Evolutionary conservation across 768 basidiomycete species (phyloP), one percentile per base, ranked within the genome.

Genomic region (Gloeostereum incarnatum): DNA sequence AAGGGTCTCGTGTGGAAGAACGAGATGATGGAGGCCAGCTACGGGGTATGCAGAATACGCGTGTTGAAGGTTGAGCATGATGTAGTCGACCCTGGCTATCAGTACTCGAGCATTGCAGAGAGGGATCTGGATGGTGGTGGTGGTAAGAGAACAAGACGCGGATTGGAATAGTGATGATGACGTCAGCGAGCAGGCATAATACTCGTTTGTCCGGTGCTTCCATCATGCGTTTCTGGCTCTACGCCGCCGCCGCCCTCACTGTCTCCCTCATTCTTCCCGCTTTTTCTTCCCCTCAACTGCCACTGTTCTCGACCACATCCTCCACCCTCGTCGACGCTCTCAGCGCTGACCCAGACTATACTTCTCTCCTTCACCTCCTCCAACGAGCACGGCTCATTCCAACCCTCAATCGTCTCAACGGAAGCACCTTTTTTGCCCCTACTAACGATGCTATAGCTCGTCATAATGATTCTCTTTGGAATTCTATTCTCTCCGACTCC

Each of bases 301-400:
- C 53, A 30, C 40, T 21, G 3, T 25, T 23, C 17, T 25, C 44
- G 24, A 39, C 55, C 17, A 38, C 55, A 1, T 68, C 78, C 1
- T 64, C 51, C 6, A 91, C 84, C 26, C 65, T 97, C 41, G 72
- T 93, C 51, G 89, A 93, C 49, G 71, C 73, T 34, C 81, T 99
- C 45, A 72, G 64, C 26, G 60, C 61, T 0, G 88, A 93, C 50
- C 63, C 76, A 2, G 81, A 94, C 58, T 93, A 89, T 52, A 63
- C 77, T 1, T 79, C 77, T 20, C 66, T 96, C 13, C 61, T 98
- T 13, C 54, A 54, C 16, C 74, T 97, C 10, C 69, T 98, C 8
- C 91, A 94, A 56, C 73, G 76, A 10, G 73, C 94, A 3, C 79
- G 80, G 43, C 80, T 98, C 45, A 79, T 99, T 38, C 96, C 96